Conservation (phyloP, 345 rosid genomes). For the Carallia pectinifolia region DNA sequence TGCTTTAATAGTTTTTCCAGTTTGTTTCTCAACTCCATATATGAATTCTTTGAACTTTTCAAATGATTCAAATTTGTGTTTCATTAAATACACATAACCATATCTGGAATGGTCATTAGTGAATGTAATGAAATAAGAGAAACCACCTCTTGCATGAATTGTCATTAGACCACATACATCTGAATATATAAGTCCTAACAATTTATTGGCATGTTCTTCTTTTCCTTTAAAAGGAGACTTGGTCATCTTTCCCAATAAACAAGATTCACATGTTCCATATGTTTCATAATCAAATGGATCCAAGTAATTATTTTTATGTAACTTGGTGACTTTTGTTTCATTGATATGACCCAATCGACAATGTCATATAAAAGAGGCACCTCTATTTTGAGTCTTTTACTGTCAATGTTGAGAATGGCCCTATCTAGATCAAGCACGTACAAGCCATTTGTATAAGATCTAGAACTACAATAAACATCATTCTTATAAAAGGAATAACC, state of each 20-base stretch:
- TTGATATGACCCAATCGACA: not conserved
- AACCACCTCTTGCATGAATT: not conserved
- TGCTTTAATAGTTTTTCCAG: no score
- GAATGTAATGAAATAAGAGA: not conserved
- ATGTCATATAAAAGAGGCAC: no score
- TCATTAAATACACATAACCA: not conserved
- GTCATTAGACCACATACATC: no score
- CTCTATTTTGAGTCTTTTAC: no score
- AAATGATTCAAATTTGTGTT: not conserved
- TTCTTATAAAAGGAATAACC: no score
- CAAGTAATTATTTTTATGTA: not conserved
- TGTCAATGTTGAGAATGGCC: no score
- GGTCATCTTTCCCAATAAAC: not conserved
- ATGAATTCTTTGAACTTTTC: not conserved
- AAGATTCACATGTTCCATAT: not conserved
- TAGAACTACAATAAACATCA: no score
- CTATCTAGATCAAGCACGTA: no score
- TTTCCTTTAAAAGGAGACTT: not conserved
- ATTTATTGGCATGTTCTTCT: not conserved
- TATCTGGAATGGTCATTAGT: not conserved
- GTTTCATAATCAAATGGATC: not conserved
- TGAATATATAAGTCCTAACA: not conserved
- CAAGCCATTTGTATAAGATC: no score
- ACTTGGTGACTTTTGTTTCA: not conserved
- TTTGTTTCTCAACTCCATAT: no score